Conservation (phyloP, 2,329 filamentous ascomycete species). For the Fusarium redolens region DNA sequence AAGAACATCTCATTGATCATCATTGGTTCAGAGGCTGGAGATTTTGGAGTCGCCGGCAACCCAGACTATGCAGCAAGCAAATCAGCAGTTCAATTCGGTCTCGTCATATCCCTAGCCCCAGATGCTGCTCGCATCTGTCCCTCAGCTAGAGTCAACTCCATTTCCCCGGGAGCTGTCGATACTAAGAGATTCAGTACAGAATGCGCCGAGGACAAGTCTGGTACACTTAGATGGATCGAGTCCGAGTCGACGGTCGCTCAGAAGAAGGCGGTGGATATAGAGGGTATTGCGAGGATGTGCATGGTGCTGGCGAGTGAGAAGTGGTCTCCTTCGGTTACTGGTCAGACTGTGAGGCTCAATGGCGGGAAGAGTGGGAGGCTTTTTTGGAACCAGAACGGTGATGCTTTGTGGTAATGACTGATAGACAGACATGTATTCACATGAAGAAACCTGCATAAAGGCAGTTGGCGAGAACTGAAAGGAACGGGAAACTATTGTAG, state of each 20-base stretch:
- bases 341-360: fast-evolving
- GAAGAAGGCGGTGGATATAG: neutral
- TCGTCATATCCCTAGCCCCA: neutral
- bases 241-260: neutral
- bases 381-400: neutral
- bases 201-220: neutral
- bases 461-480: fast-evolving
- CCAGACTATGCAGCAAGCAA: neutral
- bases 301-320: neutral
- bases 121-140: neutral
- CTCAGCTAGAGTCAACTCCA: neutral
- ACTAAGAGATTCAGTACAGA: neutral
- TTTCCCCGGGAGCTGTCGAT: neutral
- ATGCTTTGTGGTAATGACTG: neutral
- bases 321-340: neutral
- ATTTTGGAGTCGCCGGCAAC: neutral
- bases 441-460: fast-evolving
- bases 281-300: neutral
- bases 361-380: neutral
- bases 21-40: neutral
- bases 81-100: neutral
- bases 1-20: neutral
- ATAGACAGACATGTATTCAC: fast-evolving
- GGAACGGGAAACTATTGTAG: fast-evolving
- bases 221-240: neutral